Evolutionary conservation across 2,329 filamentous ascomycete species (phyloP).

Genomic region (Fonsecaea erecta): DNA sequence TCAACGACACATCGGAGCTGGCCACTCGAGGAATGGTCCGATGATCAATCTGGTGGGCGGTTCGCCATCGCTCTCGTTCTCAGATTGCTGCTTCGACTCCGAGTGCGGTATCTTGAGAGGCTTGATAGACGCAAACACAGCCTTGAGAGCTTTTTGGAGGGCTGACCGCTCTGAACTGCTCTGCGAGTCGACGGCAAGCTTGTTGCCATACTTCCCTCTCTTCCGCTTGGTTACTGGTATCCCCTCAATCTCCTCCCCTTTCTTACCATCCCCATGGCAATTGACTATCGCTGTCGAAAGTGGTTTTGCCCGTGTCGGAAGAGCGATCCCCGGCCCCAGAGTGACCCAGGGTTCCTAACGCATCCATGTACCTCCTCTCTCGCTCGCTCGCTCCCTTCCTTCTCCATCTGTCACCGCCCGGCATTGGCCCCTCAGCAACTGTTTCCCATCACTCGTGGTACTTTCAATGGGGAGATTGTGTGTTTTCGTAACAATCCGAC

Average conservation of each 20-base stretch:
- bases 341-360: too few relatives aligned
- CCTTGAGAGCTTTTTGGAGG: constrained; percentile 79
- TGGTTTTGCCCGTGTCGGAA: too few relatives aligned
- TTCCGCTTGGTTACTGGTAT: constrained; percentile 79
- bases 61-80: constrained; percentile 58
- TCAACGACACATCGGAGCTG: constrained; percentile 87
- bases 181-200: constrained; percentile 67
- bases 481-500: too few relatives aligned
- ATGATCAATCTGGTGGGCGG: constrained; percentile 77
- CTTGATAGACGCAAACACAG: constrained; percentile 79
- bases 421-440: too few relatives aligned
- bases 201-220: constrained; percentile 71
- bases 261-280: too few relatives aligned
- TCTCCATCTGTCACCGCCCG: too few relatives aligned
- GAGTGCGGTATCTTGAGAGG: constrained; percentile 73
- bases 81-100: constrained; percentile 59
- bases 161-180: constrained; percentile 70
- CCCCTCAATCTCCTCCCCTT: constrained; percentile 75
- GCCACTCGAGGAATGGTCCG: constrained; percentile 89
- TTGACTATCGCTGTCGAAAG: too few relatives aligned
- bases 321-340: too few relatives aligned
- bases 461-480: too few relatives aligned
- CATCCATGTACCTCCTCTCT: too few relatives aligned
- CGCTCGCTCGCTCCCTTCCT: too few relatives aligned
- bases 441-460: too few relatives aligned